Base-by-base conservation (phyloP, 192 early-diverging fungal genomes). In the Linnemannia elongata region DNA sequence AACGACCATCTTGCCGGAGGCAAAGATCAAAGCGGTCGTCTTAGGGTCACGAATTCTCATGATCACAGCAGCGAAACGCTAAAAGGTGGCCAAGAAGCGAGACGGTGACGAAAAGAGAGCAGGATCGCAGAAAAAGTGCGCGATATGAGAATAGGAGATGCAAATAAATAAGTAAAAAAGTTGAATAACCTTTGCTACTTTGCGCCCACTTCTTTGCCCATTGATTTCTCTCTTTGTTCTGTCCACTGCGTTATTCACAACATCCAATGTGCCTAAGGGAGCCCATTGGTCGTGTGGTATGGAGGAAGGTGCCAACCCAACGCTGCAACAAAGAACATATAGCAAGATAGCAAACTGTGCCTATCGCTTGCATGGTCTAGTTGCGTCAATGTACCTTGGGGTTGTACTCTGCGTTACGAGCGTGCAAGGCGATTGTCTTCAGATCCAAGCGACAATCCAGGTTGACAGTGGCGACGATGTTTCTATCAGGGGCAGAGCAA, bases 31-130 rank as follows among this genome's bases (percentile, higher is more conserved):
- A 17, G 99, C 99, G 0, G 99, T 99, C 9, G 99, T 99, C 91
- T 99, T 99, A 71, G 98, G 98, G 71, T 98, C 98, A 91, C 99
- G 96, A 86, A 99, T 99, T 85, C 99, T 96, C 99, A 99, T 99
- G 87, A 99, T 99, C 45, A 99, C 99, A 73, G 99, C 99, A 77
- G 99, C 99, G 87, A 99, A 99, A 87, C 99, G 99, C 98, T 98
- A 82, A 54, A 33, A 54, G 81, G 45, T 33, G 60, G 39, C 8
- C 7, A n/a, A 39, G 36, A 75, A 36, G 44, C 15, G 12, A 74
- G 41, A 20, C 15, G 30, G 30, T 44, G 73, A 54, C 47, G 47
- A 33, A 57, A 78, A 38, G 63, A 90, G 81, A 68, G 30, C 71
- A 69, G 54, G 82, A 77, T 60, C 52, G 70, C 22, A 77, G 74